These are phyloP conservation scores for Dothidotthia symphoricarpi DNA, from an alignment of 2,329 filamentous ascomycete species.

Conservation along the genomic window DNA sequence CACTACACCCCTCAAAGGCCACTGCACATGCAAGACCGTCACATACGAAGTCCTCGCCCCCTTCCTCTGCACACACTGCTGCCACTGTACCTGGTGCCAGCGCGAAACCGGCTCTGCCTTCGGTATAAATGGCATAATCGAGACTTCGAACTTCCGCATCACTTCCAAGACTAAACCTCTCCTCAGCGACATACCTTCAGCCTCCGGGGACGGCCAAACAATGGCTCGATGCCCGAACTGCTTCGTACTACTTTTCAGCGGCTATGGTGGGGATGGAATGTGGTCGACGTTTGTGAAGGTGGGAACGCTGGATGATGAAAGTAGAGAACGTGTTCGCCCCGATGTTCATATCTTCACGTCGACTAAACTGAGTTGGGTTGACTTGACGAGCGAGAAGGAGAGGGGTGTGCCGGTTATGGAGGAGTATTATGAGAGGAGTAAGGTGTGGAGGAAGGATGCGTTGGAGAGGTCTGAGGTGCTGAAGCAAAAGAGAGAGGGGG, in stretches of 20 bases:
- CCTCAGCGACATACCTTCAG: conserved; percentile 39
- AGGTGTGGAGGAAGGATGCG: conserved; percentile 15
- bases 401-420: conserved; percentile 16
- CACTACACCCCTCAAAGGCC: conserved; percentile 15
- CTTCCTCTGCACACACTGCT: conserved; percentile 47
- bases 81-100: conserved; percentile 51
- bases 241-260: conserved; percentile 43
- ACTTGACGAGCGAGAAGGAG: conserved; percentile 41
- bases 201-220: conserved; percentile 42
- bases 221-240: conserved; percentile 47
- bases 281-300: conserved; percentile 43
- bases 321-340: conserved; percentile 39
- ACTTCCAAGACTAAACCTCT: conserved; percentile 23
- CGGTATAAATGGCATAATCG: conserved; percentile 46
- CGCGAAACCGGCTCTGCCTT: conserved; percentile 46
- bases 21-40: conserved; percentile 28
- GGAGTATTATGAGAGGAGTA: conserved; percentile 12
- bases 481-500: no score
- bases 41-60: conserved; percentile 25
- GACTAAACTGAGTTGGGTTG: conserved; percentile 44
- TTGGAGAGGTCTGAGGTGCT: conserved; percentile 12
- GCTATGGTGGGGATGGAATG: conserved; percentile 46
- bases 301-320: conserved; percentile 47
- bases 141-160: conserved; percentile 40
- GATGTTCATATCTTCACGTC: conserved; percentile 49